phyloP scores from a whole-genome alignment of 495 filamentous ascomycete genomes.

The Venustampulla echinocandica region DNA sequence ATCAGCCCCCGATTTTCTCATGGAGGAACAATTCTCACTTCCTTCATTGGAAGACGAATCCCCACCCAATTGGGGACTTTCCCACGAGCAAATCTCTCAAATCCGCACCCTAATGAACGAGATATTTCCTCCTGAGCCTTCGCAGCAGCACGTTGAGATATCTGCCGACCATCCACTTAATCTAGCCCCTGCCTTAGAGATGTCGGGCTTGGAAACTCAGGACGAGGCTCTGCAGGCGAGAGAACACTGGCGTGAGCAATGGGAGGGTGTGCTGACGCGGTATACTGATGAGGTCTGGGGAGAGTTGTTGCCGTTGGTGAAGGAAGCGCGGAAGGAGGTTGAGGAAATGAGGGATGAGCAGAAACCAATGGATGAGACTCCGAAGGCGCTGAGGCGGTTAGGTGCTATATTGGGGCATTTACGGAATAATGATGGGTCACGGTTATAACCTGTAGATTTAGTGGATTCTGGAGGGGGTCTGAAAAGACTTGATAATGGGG shows the following conservation, averaged over 20 bases:
- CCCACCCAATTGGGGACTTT: constrained; percentile 27
- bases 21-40: constrained; percentile 12
- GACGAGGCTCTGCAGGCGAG: constrained; percentile 28
- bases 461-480: too few relatives aligned
- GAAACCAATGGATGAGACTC: constrained; percentile 22
- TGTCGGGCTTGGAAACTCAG: not conserved
- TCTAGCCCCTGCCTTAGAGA: constrained; percentile 13
- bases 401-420: constrained; percentile 20
- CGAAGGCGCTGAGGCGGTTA: constrained; percentile 20
- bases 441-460: too few relatives aligned
- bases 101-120: constrained; percentile 16
- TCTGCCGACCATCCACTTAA: constrained; percentile 19
- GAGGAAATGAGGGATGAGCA: constrained; percentile 24
- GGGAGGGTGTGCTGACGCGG: constrained; percentile 53
- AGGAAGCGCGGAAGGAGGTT: constrained; percentile 54
- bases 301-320: constrained; percentile 51
- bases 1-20: constrained; percentile 6
- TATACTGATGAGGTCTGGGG: constrained; percentile 80
- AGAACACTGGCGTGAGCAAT: constrained; percentile 41
- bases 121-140: constrained; percentile 9
- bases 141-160: constrained; percentile 2
- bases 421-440: too few relatives aligned
- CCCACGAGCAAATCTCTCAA: constrained; percentile 17
- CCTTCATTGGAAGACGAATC: constrained; percentile 1
- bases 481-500: too few relatives aligned